Evolutionary conservation across 2,329 filamentous ascomycete genomes (phyloP).

Genomic region (Trichoderma hamatum): DNA sequence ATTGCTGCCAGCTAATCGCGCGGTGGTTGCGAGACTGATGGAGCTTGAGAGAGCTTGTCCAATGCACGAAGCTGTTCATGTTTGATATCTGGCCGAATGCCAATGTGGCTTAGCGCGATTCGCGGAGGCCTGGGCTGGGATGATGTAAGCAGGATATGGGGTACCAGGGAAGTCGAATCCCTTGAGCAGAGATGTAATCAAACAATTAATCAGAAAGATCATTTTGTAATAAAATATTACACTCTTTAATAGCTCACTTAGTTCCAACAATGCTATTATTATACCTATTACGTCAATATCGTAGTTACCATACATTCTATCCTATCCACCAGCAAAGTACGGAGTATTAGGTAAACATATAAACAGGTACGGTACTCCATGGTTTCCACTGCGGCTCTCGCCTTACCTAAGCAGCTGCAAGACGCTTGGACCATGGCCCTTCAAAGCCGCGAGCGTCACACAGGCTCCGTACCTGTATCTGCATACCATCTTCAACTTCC

Average conservation of each 20-base stretch:
- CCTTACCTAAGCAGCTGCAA: slow-evolving; percentile 10
- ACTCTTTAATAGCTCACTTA: too few relatives aligned
- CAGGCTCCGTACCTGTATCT: background rate
- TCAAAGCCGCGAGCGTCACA: slow-evolving; percentile 10
- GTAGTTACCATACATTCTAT: too few relatives aligned
- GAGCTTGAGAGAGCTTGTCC: background rate
- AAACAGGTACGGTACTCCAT: too few relatives aligned
- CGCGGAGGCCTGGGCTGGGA: background rate
- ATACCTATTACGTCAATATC: too few relatives aligned
- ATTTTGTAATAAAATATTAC: background rate
- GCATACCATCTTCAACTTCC: slow-evolving; percentile 1
- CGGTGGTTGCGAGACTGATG: slow-evolving; percentile 19
- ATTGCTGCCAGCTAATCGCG: slow-evolving; percentile 16
- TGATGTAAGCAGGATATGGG: slow-evolving; percentile 5
- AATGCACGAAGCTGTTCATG: slow-evolving; percentile 30
- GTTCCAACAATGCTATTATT: too few relatives aligned
- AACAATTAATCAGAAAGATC: background rate
- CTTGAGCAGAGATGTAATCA: background rate
- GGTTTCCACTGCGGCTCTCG: background rate
- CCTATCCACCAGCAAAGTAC: too few relatives aligned
- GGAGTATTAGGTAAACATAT: too few relatives aligned
- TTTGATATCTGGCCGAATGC: slow-evolving; percentile 41
- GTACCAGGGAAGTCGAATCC: background rate
- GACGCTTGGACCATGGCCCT: slow-evolving; percentile 16
- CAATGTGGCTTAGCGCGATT: slow-evolving; percentile 38